A percentile compares a stretch with the other conserved stretches of the same genome.
These are phyloP conservation scores for Cercospora sp. DNA, from an alignment of 2,329 filamentous ascomycete species.

Conservation along the genomic window DNA sequence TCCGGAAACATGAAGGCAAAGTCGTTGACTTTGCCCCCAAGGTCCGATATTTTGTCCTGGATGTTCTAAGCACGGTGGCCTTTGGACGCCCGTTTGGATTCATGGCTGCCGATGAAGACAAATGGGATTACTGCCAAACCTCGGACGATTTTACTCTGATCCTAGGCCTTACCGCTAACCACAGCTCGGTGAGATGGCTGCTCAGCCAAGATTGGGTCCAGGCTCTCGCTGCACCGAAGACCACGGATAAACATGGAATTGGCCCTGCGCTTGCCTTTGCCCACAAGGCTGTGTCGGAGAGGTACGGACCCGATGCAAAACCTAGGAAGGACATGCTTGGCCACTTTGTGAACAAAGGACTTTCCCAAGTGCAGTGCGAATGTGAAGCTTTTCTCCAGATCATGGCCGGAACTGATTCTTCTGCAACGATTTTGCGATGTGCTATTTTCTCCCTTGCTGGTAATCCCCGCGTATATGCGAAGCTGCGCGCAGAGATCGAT, in stretches of 20 bases:
- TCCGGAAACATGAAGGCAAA: constrained; percentile 42
- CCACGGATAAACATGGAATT: constrained; percentile 34
- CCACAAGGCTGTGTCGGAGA: constrained; percentile 31
- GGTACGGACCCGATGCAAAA: constrained; percentile 31
- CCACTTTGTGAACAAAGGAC: constrained; percentile 49
- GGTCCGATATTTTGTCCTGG: constrained; percentile 57
- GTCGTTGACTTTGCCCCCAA: constrained; percentile 52
- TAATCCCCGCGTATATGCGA: constrained; percentile 48
- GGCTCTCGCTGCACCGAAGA: constrained; percentile 31
- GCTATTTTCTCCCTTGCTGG: constrained; percentile 53
- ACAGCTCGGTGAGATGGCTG: constrained; percentile 29
- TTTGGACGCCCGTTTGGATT: constrained; percentile 57
- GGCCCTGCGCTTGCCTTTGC: constrained; percentile 34
- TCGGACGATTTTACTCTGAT: constrained; percentile 29
- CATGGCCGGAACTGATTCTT: constrained; percentile 58
- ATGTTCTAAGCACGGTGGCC: constrained; percentile 57
- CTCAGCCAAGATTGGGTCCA: constrained; percentile 29
- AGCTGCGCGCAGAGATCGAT: constrained; percentile 53
- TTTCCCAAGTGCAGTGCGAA: constrained; percentile 43
- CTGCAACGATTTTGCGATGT: constrained; percentile 54
- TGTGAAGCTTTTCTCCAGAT: constrained; percentile 46
- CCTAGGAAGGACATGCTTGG: constrained; percentile 53
- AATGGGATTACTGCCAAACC: constrained; percentile 34
- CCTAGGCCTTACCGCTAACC: constrained; percentile 32
- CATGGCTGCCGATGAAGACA: constrained; percentile 52